Base-by-base conservation (phyloP, 768 basidiomycete genomes). In the Ephemerocybe angulata region DNA sequence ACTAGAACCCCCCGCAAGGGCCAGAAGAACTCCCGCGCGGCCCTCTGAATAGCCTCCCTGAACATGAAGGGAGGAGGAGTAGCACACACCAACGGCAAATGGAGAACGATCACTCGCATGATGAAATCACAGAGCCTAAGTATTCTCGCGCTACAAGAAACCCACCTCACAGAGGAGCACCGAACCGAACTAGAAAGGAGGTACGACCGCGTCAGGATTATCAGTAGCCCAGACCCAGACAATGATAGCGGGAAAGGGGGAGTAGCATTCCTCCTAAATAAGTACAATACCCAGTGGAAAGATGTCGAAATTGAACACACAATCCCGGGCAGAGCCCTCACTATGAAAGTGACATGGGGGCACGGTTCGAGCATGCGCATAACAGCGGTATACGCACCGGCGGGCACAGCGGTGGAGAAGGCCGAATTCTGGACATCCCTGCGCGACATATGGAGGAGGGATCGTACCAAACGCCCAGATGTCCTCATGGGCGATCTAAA, bases 401-500 rank as follows among this genome's bases (percentile, higher is more conserved):
- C 50, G n/a, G 50, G 50, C 12, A 74, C 73, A 51, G 48, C 56
- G 25, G 33, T 49, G 0, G 62, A 67, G 17, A 71, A 76, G 24
- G 52, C 50, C 1, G 13, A 48, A 0, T 74, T 76, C 62, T 75
- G 69, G 70, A 33, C 53, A 19, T 41, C 60, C 4, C 52, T 68
- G 4, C 15, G 58, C 8, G 22, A 48, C 1, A 51, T 22, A 25
- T 66, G 50, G 35, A 41, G 2, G 22, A 47, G 38, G 49, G 48
- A 48, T 25, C 19, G 50, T 1, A 50, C 52, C 7, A 28, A 44
- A n/a, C 59, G 50, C 42, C 70, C 67, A 3, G 68, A 77, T 29
- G 11, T 75, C 0, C 54, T 81, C 44, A 27, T 70, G 0, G 76
- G 76, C 0, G 76, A 81, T 54, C 72, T 72, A 37, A 80, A 81